Conservation (phyloP, 257 asterid genomes). For the Capsicum rhomboideum region DNA sequence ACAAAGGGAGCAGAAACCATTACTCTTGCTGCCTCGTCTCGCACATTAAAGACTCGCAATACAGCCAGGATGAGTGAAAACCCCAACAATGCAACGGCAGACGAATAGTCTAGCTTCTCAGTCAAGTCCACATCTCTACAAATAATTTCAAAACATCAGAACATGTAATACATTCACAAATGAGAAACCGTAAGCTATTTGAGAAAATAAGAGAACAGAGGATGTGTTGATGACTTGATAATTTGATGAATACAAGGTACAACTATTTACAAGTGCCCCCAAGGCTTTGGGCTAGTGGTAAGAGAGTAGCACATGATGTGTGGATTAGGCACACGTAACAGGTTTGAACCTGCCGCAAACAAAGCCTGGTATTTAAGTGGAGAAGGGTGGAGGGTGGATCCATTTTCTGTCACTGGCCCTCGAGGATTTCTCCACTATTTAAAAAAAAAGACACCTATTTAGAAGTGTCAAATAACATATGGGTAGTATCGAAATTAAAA, state of each 20-base stretch:
- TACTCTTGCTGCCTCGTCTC: constrained; percentile 74
- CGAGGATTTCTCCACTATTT: not conserved
- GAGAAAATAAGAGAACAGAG: not conserved
- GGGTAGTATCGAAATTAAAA: not conserved
- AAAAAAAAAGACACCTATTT: not conserved
- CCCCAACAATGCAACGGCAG: constrained; percentile 70
- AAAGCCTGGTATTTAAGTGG: not conserved
- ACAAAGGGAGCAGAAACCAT: constrained; percentile 81
- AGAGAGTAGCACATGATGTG: not conserved
- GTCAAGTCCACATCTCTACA: constrained; percentile 80
- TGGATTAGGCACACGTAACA: not conserved
- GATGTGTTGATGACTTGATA: not conserved
- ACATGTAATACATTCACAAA: not conserved
- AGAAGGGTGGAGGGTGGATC: not conserved
- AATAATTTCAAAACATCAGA: constrained; percentile 4
- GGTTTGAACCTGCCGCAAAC: not conserved
- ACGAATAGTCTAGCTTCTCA: constrained; percentile 73
- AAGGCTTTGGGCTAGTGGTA: not conserved
- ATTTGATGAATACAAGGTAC: not conserved
- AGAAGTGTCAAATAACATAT: not conserved
- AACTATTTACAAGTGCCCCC: not conserved
- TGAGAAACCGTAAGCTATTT: not conserved
- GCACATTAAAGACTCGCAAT: constrained; percentile 53
- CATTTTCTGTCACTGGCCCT: not conserved
- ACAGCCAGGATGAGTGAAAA: constrained; percentile 62